Evolutionary conservation across 2,329 filamentous ascomycete species (phyloP).

Genomic region (Fusarium marasasianum): DNA sequence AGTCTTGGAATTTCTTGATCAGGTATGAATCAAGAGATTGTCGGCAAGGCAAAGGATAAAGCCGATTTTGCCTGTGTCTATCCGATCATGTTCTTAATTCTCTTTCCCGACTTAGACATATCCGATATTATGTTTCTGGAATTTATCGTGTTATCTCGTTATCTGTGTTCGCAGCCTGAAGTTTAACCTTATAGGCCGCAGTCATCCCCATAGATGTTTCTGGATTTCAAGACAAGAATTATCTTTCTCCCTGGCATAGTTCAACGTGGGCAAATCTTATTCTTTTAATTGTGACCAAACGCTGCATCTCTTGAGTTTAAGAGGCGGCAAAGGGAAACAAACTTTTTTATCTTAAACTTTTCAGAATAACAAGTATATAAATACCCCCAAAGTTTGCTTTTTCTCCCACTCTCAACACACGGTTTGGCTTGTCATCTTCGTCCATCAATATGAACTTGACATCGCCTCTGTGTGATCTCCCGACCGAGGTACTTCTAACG

Average conservation of each 20-base stretch:
- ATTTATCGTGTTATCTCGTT: too few species aligned
- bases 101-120: background rate
- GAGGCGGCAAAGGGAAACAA: background rate
- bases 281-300: background rate
- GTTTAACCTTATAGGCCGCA: too few species aligned
- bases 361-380: background rate
- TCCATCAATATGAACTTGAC: background rate
- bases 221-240: too few species aligned
- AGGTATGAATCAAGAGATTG: background rate
- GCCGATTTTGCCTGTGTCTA: background rate
- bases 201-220: too few species aligned
- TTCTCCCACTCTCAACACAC: background rate
- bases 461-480: background rate
- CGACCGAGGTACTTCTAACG: background rate
- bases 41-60: background rate
- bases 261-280: background rate
- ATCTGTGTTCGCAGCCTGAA: too few species aligned
- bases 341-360: background rate
- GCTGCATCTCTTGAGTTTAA: background rate
- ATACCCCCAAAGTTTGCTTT: fast-evolving
- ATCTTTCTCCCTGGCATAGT: background rate
- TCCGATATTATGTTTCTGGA: fast-evolving
- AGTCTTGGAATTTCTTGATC: background rate
- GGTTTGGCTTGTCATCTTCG: fast-evolving
- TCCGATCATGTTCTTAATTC: background rate